Base-by-base conservation (phyloP, 192 early-diverging fungal species). In the Coemansia pectinata region DNA sequence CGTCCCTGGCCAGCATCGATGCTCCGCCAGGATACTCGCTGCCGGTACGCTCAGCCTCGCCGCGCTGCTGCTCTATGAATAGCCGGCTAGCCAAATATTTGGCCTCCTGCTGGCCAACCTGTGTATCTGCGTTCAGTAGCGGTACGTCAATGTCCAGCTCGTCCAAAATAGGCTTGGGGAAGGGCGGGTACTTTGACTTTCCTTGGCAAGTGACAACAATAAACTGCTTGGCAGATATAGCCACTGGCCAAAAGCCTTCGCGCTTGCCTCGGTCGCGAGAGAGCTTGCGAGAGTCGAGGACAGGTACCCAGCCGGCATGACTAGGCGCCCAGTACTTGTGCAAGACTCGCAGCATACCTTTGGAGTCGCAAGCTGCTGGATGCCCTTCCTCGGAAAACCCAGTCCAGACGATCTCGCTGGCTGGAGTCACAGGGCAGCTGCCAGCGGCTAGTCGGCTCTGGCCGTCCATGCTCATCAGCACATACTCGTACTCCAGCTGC, bases 181-280 rank as follows among this genome's bases (percentile, higher is more conserved):
- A 90, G 1, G 69, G 73, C 27, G 95, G 94, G 45, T 71, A 79
- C 34, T 71, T 72, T 34, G 66, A 38, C 59, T 63, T 63, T 55
- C 62, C 47, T 15, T 88, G 90, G 74, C 89, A 90, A 8, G 89
- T 86, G 40, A 92, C 78, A 70, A 89, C 93, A 62, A 93, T 88
- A 59, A 96, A 79, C 63, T 89, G 74, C 38, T 78, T 76, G 36
- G 88, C 90, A 5, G 88, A 86, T 0, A 96, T 69, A 3, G 92
- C 95, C 47, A 97, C 88, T 2, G 95, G 91, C 96, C 96, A 98
- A 73, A 92, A 94, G 9, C 68, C 47, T 64, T 91, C 91, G 66
- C 86, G 77, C 57, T 73, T 79, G 14, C 78, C 70, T 4, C 69
- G 47, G 7, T 67, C 61, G 23, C 52, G 63, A 11, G 86, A 83